Base-by-base conservation (phyloP, 306 rosid species). In the Senna siamea region DNA sequence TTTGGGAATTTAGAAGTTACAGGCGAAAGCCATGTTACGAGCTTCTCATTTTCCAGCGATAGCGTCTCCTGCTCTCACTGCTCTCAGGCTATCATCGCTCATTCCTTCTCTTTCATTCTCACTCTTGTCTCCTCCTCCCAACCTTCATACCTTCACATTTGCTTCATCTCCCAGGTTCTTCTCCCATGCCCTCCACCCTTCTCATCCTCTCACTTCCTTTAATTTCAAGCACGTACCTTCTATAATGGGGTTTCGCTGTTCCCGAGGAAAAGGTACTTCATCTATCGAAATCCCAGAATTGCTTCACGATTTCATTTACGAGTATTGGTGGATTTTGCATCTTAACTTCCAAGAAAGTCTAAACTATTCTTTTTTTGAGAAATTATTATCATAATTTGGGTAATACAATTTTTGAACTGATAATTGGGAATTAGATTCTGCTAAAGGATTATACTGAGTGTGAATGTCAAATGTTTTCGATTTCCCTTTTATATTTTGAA, bases 31-130 rank as follows among this genome's bases (percentile, higher is more conserved):
- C 71, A 85, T 86, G 88, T 72, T 74, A n/a, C 84, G 89, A 80
- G 79, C 73, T 59, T 77, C 69, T 67, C 85, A 70, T 72, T 63
- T 87, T 7, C 84, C 86, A 4, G 73, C 82, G 46, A 3, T 69
- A 18, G 69, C 82, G 43, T 66, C 82, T 60, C 76, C 91, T 38
- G 82, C 79, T 46, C 65, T 87, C 30, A 11, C 30, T 64, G 81
- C 85, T 18, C 75, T 79, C 4, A 54, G 32, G 50, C 32, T 37
- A 5, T 26, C 30, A 26, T 62, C 50, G 3, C 23, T 62, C 5
- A 37, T 62, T 10, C 50, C 68, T 10, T 7, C 69, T 22, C 70
- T 81, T 26, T 26, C 63, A 32, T 41, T 41, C 34, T 66, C 53
- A 15, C 18, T 48, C 37, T 76, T 78, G 0, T 35, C 79, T 50